Percentiles rank a stretch among this genome's conserved stretches.
Conservation (phyloP, 257 asterid species). For the Nemophila menziesii region DNA sequence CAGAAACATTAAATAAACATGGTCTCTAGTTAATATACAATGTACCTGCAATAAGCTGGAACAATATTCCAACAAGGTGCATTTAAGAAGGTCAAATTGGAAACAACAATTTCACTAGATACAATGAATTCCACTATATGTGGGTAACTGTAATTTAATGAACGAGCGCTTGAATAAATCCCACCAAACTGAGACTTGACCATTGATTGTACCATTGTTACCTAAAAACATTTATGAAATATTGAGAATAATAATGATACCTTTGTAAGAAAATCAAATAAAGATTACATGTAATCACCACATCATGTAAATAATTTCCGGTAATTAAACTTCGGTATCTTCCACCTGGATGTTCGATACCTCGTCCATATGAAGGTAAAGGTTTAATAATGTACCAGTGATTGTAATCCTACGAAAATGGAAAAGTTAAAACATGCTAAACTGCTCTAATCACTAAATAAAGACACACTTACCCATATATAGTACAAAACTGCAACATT, state of each 20-base stretch:
- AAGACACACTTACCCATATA: too few relatives aligned
- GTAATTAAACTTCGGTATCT: conserved; percentile 35
- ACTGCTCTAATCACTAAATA: too few relatives aligned
- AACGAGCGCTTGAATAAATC: conserved; percentile 33
- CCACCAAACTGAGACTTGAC: conserved; percentile 98
- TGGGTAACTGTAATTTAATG: conserved; percentile 82
- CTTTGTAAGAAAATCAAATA: background rate
- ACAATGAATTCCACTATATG: conserved; percentile 63
- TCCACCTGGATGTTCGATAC: conserved; percentile 26
- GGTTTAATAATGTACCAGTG: conserved; percentile 32
- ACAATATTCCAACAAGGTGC: conserved; percentile 87
- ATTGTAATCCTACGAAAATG: conserved; percentile 14
- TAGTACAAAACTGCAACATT: too few relatives aligned
- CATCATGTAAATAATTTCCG: conserved; percentile 29
- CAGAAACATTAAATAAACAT: too few relatives aligned
- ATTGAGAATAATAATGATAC: background rate
- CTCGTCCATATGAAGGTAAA: conserved; percentile 40
- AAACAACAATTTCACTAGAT: conserved; percentile 56
- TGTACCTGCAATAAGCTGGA: conserved; percentile 88
- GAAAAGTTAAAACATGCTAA: too few relatives aligned
- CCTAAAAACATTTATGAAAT: conserved; percentile 37
- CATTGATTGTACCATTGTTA: conserved; percentile 87
- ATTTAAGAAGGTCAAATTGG: conserved; percentile 80
- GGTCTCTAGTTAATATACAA: conserved; percentile 1
- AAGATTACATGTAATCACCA: conserved; percentile 34